A percentile compares a stretch with the other conserved stretches of the same genome.
These are phyloP conservation scores for Keithomyces neogunnii DNA, from an alignment of 2,329 filamentous ascomycete species.

Conservation along the genomic window DNA sequence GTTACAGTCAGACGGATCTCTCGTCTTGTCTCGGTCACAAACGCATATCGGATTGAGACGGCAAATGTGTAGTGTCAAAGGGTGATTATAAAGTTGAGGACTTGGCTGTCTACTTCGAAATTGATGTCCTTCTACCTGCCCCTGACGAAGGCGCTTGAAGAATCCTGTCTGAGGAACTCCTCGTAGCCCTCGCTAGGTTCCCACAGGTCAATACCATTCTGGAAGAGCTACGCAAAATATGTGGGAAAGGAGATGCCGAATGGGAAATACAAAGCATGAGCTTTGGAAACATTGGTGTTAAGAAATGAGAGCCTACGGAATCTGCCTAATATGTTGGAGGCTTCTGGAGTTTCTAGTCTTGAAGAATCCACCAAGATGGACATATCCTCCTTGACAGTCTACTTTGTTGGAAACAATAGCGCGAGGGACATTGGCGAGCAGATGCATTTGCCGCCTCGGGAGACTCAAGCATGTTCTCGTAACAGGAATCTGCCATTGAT, in stretches of 20 bases:
- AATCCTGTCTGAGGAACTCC: slow-evolving; percentile 9
- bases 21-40: background rate
- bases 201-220: slow-evolving; percentile 9
- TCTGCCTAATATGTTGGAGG: slow-evolving; percentile 10
- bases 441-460: slow-evolving; percentile 17
- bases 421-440: slow-evolving; percentile 22
- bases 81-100: background rate
- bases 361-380: slow-evolving; percentile 32
- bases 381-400: slow-evolving; percentile 28
- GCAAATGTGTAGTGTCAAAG: background rate
- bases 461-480: slow-evolving; percentile 21
- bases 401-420: slow-evolving; percentile 21
- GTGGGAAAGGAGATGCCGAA: slow-evolving; percentile 2
- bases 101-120: background rate
- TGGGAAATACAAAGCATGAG: slow-evolving; percentile 6
- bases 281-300: slow-evolving; percentile 14
- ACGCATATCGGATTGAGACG: background rate
- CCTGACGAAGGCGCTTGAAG: background rate
- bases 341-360: slow-evolving; percentile 16
- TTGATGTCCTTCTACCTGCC: background rate
- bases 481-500: background rate
- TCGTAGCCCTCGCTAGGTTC: slow-evolving; percentile 12
- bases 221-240: background rate
- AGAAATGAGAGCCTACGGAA: slow-evolving; percentile 17
- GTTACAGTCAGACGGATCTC: background rate